A percentile compares a stretch with the other conserved stretches of the same genome.
These are phyloP conservation scores for Glaciozyma martinii DNA, from an alignment of 768 basidiomycete genomes.

Conservation along the genomic window DNA sequence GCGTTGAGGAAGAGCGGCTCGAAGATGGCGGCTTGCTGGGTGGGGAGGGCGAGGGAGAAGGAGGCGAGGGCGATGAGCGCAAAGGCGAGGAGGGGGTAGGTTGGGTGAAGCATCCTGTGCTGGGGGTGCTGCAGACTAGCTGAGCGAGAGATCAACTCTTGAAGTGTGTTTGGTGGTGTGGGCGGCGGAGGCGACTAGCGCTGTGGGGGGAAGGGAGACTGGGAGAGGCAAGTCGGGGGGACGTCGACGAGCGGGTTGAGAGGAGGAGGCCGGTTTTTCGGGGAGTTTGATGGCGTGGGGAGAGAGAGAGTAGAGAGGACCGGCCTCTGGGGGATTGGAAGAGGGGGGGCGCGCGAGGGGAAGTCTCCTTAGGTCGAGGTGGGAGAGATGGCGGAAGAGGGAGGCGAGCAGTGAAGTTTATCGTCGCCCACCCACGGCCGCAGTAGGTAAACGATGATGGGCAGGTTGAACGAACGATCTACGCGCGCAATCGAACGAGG, in stretches of 20 bases:
- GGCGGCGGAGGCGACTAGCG: constrained; percentile 11
- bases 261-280: not conserved
- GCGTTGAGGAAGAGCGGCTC: constrained; percentile 24
- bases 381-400: constrained; percentile 18
- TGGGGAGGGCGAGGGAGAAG: not conserved
- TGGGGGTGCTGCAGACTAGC: not conserved
- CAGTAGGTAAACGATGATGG: not conserved
- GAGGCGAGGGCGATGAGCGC: not conserved
- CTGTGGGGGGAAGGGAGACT: not conserved
- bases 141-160: not conserved
- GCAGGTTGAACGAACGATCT: constrained; percentile 12
- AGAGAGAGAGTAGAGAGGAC: constrained; percentile 13
- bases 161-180: not conserved
- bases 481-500: not conserved
- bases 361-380: not conserved
- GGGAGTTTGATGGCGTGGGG: not conserved
- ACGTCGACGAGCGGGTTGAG: constrained; percentile 1
- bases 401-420: not conserved
- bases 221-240: not conserved
- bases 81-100: not conserved
- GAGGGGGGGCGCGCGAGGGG: not conserved
- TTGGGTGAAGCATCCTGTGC: not conserved
- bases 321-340: constrained; percentile 8
- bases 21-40: not conserved
- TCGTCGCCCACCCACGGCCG: not conserved